These are phyloP conservation scores for Lagenidium giganteum DNA, from an alignment of 352 stramenopile genomes.

Conservation along the genomic window DNA sequence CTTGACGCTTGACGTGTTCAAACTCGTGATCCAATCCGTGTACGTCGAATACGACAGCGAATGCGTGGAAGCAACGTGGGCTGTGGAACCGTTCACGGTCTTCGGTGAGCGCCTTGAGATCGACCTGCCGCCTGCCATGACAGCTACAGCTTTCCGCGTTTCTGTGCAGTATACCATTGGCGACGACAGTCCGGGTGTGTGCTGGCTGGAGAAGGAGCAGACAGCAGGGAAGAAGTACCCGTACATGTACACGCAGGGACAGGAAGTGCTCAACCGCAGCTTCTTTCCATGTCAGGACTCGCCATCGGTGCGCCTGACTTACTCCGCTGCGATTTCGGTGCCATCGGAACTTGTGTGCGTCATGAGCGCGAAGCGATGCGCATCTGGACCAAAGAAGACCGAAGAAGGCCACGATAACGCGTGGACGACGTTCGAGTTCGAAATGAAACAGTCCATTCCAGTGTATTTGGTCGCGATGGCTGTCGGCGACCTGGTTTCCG, in stretches of 20 bases:
- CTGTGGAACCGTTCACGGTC: conserved; percentile 47
- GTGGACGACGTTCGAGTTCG: conserved; percentile 52
- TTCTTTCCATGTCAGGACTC: conserved; percentile 91
- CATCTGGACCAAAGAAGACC: conserved; percentile 14
- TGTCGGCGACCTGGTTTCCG: conserved; percentile 67
- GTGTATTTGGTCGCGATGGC: conserved; percentile 84
- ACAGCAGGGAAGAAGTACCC: conserved; percentile 71
- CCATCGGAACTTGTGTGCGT: conserved; percentile 88
- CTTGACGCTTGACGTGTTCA: conserved; percentile 58
- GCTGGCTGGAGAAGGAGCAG: conserved; percentile 81
- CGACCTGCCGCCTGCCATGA: conserved; percentile 22
- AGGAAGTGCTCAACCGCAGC: conserved; percentile 83
- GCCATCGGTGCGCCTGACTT: conserved; percentile 94
- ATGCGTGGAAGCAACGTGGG: conserved; percentile 21
- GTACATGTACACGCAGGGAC: conserved; percentile 84
- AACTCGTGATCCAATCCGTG: conserved; percentile 46
- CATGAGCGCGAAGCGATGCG: conserved; percentile 68
- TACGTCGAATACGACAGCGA: conserved; percentile 11
- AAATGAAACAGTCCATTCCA: conserved; percentile 80
- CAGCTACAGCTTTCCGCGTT: conserved; percentile 30
- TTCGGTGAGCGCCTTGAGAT: conserved; percentile 61
- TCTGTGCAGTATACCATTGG: conserved; percentile 62
- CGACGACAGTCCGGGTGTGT: conserved; percentile 62
- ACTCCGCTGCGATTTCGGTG: conserved; percentile 89
- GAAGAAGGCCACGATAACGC: conserved; percentile 6